Base-by-base conservation (phyloP, 2,329 filamentous ascomycete species). In the Ophiostoma novo-ulmi region DNA sequence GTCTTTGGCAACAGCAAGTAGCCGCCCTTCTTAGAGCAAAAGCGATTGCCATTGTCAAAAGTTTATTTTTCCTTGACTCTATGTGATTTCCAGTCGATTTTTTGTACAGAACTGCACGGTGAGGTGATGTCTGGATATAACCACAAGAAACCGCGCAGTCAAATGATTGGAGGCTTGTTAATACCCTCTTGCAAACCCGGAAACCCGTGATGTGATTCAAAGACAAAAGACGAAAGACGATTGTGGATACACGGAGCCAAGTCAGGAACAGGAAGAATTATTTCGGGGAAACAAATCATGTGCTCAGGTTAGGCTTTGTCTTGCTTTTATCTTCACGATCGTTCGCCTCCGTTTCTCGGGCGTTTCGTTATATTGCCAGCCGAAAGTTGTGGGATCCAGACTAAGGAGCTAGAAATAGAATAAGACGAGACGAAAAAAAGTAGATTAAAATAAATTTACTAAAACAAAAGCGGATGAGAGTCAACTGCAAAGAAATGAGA, bases 301-400 rank as follows among this genome's bases (percentile, higher is more conserved):
- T 39, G 38, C 38, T 39, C 38, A 13, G 38, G 38, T 13, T 39
- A 13, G 44, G 17, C 17, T 48, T 48, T 48, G 17, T 48, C 44
- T 48, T 48, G 4, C 0, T 20, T 48, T 7, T 48, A 20, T 48
- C 17, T 48, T 58, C 52, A 58, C 52, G 52, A 58, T 58, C 52
- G 26, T 58, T 8, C 17, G 52, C 52, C 61, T 64, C 61, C 61
- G 61, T 64, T 38, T 38, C 14, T 64, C 61, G 61, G 61, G 61
- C 31, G n/a, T 64, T 26, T 64, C 61, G 61, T 64, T 64, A 22
- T 35, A 64, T 64, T 38, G 31, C 17, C 14, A 38, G 13, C 61
- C 61, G 61, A 64, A 20, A 14, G 52, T 26, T 58, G 52, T 58
- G 52, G 52, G 52, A 58, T 13, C 11, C 52, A 26, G 6, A 17